Evolutionary conservation across 139 green algal species (phyloP).

Genomic region (Spirogloea muscicola): DNA sequence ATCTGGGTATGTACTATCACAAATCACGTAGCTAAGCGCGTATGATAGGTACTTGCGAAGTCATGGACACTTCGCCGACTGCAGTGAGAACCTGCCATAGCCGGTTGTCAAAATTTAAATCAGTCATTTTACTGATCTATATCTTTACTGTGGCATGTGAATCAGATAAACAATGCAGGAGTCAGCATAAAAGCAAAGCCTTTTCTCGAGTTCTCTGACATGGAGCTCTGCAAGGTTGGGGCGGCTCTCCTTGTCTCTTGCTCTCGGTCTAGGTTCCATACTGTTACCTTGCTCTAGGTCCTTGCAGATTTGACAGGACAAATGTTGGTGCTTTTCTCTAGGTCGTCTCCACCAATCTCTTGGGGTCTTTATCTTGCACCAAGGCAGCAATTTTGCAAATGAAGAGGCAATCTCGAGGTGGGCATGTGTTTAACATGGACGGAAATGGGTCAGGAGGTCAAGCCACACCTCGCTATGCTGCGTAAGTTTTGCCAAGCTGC

Average conservation of each 20-base stretch:
- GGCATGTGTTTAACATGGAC: slow-evolving; percentile 90
- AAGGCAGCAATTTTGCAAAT: slow-evolving; percentile 57
- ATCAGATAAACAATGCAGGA: slow-evolving; percentile 74
- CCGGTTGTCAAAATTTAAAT: neutral
- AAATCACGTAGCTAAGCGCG: neutral
- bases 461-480: slow-evolving; percentile 72
- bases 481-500: slow-evolving; percentile 39
- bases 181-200: slow-evolving; percentile 63
- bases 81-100: neutral
- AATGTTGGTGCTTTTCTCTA: too few species aligned
- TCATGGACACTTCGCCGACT: neutral
- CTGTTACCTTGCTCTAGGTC: too few species aligned
- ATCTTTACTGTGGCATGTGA: neutral
- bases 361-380: slow-evolving; percentile 70
- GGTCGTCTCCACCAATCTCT: slow-evolving; percentile 81
- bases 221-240: slow-evolving; percentile 51
- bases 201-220: slow-evolving; percentile 49
- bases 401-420: slow-evolving; percentile 53
- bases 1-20: slow-evolving; percentile 60
- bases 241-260: too few species aligned
- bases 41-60: too few species aligned
- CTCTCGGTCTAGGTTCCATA: too few species aligned
- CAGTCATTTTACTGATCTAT: neutral
- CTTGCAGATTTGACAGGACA: too few species aligned
- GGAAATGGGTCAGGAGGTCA: slow-evolving; percentile 69